Conservation (phyloP, 176 grass and related monocot genomes). For the Elymus sibiricus region DNA sequence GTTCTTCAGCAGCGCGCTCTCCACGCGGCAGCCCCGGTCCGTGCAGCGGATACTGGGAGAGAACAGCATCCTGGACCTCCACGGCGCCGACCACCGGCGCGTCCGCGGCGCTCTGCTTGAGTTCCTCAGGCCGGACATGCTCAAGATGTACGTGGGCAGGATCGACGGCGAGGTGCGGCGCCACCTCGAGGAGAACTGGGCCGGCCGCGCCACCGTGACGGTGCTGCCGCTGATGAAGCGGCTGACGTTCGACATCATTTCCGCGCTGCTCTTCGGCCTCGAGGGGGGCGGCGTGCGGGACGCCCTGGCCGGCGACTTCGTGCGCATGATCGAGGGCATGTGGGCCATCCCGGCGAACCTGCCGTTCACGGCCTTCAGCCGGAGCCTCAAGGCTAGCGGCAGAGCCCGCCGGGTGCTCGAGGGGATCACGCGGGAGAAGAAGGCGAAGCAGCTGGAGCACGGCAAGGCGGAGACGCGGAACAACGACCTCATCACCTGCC, state of each 20-base stretch:
- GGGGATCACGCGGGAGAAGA: conserved; percentile 22
- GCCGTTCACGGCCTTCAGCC: conserved; percentile 41
- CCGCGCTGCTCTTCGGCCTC: conserved; percentile 38
- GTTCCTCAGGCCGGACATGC: conserved; percentile 54
- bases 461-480: not conserved
- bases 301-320: conserved; percentile 21
- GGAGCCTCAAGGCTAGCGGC: conserved; percentile 36
- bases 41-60: conserved; percentile 25
- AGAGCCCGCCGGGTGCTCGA: conserved; percentile 15
- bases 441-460: not conserved
- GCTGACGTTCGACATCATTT: conserved; percentile 50
- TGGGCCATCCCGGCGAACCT: conserved; percentile 51
- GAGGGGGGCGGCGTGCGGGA: not conserved
- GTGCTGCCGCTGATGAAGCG: conserved; percentile 49
- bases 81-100: conserved; percentile 41
- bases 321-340: conserved; percentile 29
- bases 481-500: conserved; percentile 42
- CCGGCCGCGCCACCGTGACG: not conserved
- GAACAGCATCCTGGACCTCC: conserved; percentile 29
- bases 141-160: conserved; percentile 35
- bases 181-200: conserved; percentile 44
- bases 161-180: conserved; percentile 50
- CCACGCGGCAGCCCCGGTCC: conserved; percentile 33
- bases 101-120: conserved; percentile 37
- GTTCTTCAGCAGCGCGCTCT: conserved; percentile 34